Evolutionary conservation across 2,329 filamentous ascomycete genomes (phyloP).

Genomic region (Cytospora schulzeri): DNA sequence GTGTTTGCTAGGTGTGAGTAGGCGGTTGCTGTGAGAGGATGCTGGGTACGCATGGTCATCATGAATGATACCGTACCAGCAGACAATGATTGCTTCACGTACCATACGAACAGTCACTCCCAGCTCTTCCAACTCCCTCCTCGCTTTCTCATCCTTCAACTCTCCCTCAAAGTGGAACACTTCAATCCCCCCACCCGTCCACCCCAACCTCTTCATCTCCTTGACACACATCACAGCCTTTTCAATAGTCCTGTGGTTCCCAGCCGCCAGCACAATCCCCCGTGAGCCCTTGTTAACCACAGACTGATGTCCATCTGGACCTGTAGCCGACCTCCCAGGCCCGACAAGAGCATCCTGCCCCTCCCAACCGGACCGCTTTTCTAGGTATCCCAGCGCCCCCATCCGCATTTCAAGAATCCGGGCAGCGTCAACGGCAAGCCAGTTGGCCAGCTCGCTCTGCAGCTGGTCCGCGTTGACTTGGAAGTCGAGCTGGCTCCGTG

Average conservation of each 20-base stretch:
- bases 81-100: neutral
- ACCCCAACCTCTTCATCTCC: slow-evolving; percentile 24
- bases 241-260: slow-evolving; percentile 23
- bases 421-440: slow-evolving; percentile 13
- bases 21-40: neutral
- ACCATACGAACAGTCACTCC: slow-evolving; percentile 22
- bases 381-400: slow-evolving; percentile 20
- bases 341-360: slow-evolving; percentile 19
- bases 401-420: slow-evolving; percentile 16
- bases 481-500: slow-evolving; percentile 12
- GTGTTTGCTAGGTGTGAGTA: neutral
- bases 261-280: slow-evolving; percentile 24
- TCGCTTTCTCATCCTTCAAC: slow-evolving; percentile 17
- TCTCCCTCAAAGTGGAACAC: slow-evolving; percentile 27
- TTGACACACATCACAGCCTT: slow-evolving; percentile 16
- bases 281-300: slow-evolving; percentile 12
- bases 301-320: neutral
- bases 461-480: slow-evolving; percentile 28
- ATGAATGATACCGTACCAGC: too few relatives aligned
- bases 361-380: slow-evolving; percentile 8
- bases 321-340: neutral
- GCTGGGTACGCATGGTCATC: too few relatives aligned
- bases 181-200: slow-evolving; percentile 23
- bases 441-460: slow-evolving; percentile 15
- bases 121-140: slow-evolving; percentile 13